These are phyloP conservation scores for Aurantiochytrium sp. DNA, from an alignment of 108 stramenopile genomes.

Conservation along the genomic window DNA sequence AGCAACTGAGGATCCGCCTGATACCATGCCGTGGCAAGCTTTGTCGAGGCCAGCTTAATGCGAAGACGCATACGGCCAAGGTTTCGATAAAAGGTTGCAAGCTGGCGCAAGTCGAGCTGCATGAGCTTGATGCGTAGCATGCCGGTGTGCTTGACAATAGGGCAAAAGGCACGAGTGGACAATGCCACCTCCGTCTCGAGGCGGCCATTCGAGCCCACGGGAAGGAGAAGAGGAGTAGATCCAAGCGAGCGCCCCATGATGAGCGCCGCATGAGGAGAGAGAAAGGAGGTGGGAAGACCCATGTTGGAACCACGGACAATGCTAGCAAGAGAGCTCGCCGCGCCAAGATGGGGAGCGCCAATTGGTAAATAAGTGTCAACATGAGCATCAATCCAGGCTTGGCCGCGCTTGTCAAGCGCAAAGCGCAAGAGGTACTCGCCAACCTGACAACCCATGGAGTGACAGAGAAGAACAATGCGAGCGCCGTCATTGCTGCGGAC, in stretches of 20 bases:
- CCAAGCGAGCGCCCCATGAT: slow-evolving; percentile 46
- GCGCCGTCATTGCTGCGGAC: slow-evolving; percentile 19
- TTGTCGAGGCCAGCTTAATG: background rate
- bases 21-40: background rate
- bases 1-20: background rate
- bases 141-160: slow-evolving; percentile 26
- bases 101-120: background rate
- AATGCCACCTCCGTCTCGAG: background rate
- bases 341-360: slow-evolving; percentile 57
- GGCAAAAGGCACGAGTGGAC: background rate
- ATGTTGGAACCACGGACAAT: slow-evolving; percentile 54
- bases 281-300: slow-evolving; percentile 46
- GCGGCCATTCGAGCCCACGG: slow-evolving; percentile 25
- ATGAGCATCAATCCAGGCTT: slow-evolving; percentile 48
- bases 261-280: slow-evolving; percentile 46
- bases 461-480: slow-evolving; percentile 36
- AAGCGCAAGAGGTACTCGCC: slow-evolving; percentile 43
- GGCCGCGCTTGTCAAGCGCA: slow-evolving; percentile 25
- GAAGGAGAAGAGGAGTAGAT: slow-evolving; percentile 49
- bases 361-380: slow-evolving; percentile 53
- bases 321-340: slow-evolving; percentile 39
- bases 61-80: background rate
- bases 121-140: slow-evolving; percentile 18
- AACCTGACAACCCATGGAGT: slow-evolving; percentile 31
- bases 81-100: background rate